phyloP scores from a whole-genome alignment of 208 protist genomes.

The Crithidia expoeki region DNA sequence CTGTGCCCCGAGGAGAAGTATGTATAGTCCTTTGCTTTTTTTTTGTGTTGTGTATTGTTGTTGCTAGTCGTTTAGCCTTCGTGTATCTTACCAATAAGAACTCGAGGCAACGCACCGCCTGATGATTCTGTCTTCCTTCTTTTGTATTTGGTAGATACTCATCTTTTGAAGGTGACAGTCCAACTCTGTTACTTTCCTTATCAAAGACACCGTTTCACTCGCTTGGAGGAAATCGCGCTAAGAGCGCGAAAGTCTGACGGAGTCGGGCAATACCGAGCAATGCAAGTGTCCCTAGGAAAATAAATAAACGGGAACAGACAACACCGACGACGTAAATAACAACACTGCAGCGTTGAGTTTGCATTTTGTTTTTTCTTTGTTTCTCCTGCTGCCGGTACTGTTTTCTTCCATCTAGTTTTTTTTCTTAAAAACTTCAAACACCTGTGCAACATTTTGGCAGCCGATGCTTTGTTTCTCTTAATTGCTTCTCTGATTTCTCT shows the following conservation, averaged over 20 bases:
- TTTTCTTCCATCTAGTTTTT: not conserved
- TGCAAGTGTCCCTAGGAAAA: too few species aligned
- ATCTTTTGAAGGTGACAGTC: too few species aligned
- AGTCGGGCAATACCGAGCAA: too few species aligned
- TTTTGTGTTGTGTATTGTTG: conserved; percentile 14
- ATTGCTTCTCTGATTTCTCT: conserved; percentile 12
- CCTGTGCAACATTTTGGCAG: not conserved
- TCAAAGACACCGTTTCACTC: too few species aligned
- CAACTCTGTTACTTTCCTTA: too few species aligned
- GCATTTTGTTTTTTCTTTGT: conserved; percentile 16
- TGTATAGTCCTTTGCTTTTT: conserved; percentile 23
- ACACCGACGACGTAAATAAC: not conserved
- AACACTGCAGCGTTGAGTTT: not conserved
- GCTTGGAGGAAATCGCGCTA: too few species aligned
- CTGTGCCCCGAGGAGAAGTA: not conserved
- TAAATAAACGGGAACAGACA: too few species aligned
- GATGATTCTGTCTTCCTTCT: too few species aligned
- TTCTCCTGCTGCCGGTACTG: conserved; percentile 1
- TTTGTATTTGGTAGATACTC: too few species aligned
- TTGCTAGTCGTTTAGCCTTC: not conserved
- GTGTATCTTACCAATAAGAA: not conserved
- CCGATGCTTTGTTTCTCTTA: not conserved
- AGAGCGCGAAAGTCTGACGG: too few species aligned
- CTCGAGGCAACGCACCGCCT: not conserved
- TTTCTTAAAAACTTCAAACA: not conserved